Conservation (phyloP, 306 rosid genomes). For the Sphenostylis stenocarpa region DNA sequence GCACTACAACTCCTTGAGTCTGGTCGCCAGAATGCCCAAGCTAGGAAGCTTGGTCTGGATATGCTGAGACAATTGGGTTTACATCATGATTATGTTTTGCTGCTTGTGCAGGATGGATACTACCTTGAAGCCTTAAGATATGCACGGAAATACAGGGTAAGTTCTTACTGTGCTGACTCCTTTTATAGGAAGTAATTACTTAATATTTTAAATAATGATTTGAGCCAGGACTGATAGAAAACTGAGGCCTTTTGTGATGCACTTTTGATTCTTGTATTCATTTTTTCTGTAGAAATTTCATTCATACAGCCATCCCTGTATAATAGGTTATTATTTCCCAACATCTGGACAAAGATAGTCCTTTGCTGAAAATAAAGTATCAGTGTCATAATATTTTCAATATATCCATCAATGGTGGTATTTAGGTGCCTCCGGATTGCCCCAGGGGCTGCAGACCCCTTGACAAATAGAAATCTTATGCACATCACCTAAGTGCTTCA, state of each 20-base stretch:
- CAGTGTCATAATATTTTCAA: background rate
- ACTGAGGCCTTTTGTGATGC: constrained; percentile 16
- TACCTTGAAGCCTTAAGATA: constrained; percentile 91
- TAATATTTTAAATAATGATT: background rate
- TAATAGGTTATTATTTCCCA: background rate
- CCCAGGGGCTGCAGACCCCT: too few relatives aligned
- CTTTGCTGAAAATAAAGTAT: constrained; percentile 18
- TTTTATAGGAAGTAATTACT: background rate
- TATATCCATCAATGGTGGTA: constrained; percentile 1
- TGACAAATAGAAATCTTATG: constrained; percentile 5
- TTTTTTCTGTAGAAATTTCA: constrained; percentile 11
- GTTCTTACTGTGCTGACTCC: constrained; percentile 25
- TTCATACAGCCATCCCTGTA: constrained; percentile 17
- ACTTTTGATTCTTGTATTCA: constrained; percentile 9
- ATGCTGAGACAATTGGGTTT: constrained; percentile 93
- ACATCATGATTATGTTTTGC: constrained; percentile 80
- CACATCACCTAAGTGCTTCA: background rate
- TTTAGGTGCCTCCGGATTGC: background rate
- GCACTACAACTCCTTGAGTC: constrained; percentile 92
- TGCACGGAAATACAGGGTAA: constrained; percentile 78
- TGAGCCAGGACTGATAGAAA: constrained; percentile 2
- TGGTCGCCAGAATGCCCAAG: constrained; percentile 69
- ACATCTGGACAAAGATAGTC: background rate
- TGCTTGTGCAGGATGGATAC: constrained; percentile 88
- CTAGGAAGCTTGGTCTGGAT: constrained; percentile 89